Evolutionary conservation across 2,329 filamentous ascomycete species (phyloP), one percentile per base, ranked within the genome.

Genomic region (Venturia aucupariae): DNA sequence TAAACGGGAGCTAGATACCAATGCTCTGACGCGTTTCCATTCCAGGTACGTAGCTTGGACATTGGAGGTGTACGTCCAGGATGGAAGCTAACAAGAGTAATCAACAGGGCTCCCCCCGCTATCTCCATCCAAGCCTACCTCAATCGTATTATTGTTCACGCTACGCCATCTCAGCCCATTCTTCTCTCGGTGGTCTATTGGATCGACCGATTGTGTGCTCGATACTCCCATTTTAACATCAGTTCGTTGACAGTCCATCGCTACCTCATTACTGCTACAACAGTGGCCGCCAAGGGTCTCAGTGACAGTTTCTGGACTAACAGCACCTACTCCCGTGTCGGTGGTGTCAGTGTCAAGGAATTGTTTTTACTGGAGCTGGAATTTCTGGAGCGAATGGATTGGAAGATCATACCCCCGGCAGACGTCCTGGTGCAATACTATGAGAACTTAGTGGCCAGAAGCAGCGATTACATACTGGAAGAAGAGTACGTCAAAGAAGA

Each of bases 131-230:
- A 88, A 67, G 94, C 99, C 74, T 99, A 99, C 74, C 83, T 99
- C 42, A 90, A 94, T 71, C 88, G 94, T 67, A 82, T 99, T 65
- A 94, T 95, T 30, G 91, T 92, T 66, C 94, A 99, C 74, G 94
- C 94, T 32, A 97, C 93, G 0, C 82, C 99, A 3, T 92, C 91
- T 7, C 92, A 94, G 15, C 93, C 94, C 0, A 88, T 99, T 61
- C 82, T 99, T n/a, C 84, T 99, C 42, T 94, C 92, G 70, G 97
- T 99, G 91, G 94, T 99, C 65, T 99, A 95, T 74, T 99, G 97
- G 72, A 97, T 99, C 71, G 94, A 99, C 77, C 88, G 92, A 39
- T 83, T 99, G 27, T 99, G 93, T 76, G 88, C 90, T 13, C 81
- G 96, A 66, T 99, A 97, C 74, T 89, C 90, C 3, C 90, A 93